These are phyloP conservation scores for Centrapalus pauciflorus DNA, from an alignment of 129 eudicot species.

Conservation along the genomic window DNA sequence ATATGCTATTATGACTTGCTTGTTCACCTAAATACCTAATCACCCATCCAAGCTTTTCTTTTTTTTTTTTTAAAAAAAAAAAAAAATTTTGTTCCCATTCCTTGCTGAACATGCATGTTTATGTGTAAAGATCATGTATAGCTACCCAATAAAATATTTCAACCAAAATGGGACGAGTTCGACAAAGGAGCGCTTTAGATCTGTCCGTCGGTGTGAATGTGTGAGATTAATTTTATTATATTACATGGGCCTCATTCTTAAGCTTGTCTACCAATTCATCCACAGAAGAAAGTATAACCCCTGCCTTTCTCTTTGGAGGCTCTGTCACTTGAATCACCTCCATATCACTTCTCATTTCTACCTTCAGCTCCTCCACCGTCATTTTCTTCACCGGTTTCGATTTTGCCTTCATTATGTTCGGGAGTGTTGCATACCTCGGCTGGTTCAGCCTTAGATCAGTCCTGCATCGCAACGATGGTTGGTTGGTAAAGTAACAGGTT, in stretches of 20 bases:
- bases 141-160: too few species aligned
- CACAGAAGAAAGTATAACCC: conserved; percentile 79
- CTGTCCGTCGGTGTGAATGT: too few species aligned
- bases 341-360: conserved; percentile 64
- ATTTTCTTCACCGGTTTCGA: conserved; percentile 75
- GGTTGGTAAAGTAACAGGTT: background rate
- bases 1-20: too few species aligned
- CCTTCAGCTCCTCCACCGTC: conserved; percentile 64
- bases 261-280: conserved; percentile 84
- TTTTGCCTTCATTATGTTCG: conserved; percentile 96
- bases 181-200: too few species aligned
- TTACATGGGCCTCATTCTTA: conserved; percentile 82
- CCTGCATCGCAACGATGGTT: conserved; percentile 29
- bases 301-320: conserved; percentile 91
- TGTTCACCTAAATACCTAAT: too few species aligned
- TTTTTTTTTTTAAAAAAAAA: too few species aligned
- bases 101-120: too few species aligned
- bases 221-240: too few species aligned
- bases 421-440: conserved; percentile 94
- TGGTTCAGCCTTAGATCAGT: conserved; percentile 92
- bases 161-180: too few species aligned
- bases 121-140: too few species aligned
- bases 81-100: too few species aligned
- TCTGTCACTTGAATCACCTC: conserved; percentile 74
- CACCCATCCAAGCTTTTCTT: too few species aligned